phyloP scores from a whole-genome alignment of 2,329 filamentous ascomycete genomes.

The Curvularia lunata region DNA sequence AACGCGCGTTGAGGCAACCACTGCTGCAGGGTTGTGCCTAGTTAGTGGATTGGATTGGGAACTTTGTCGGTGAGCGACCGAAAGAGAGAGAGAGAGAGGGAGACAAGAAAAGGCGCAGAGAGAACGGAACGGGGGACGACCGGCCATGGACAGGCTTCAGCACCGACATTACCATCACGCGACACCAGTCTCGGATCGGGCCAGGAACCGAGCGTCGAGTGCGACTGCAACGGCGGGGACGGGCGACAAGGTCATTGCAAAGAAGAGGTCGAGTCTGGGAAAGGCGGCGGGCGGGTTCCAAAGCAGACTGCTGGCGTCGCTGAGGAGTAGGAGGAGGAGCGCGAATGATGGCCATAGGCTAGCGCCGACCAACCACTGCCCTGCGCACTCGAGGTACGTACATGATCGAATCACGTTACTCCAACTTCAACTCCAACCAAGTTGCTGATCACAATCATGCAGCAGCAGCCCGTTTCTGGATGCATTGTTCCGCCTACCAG shows the following conservation, averaged over 20 bases:
- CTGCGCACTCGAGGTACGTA: constrained; percentile 31
- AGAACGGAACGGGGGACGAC: not conserved
- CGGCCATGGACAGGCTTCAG: constrained; percentile 36
- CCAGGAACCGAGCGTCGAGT: constrained; percentile 21
- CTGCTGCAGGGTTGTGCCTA: constrained; percentile 8
- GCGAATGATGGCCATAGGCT: constrained; percentile 23
- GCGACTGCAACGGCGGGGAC: constrained; percentile 10
- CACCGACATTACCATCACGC: constrained; percentile 17
- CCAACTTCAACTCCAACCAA: not conserved
- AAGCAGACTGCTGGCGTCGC: constrained; percentile 41
- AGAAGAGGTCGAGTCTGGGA: constrained; percentile 42
- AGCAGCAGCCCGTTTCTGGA: constrained; percentile 38
- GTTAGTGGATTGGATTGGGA: not conserved
- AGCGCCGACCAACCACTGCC: constrained; percentile 18
- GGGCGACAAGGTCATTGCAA: constrained; percentile 26
- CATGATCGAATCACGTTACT: not conserved
- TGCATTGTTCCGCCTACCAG: constrained; percentile 42
- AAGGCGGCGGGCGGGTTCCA: constrained; percentile 43
- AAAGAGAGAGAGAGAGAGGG: not conserved
- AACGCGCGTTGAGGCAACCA: constrained; percentile 18
- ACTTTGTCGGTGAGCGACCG: not conserved
- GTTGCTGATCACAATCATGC: constrained; percentile 11
- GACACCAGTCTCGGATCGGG: constrained; percentile 22
- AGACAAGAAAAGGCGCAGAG: not conserved
- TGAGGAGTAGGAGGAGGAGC: constrained; percentile 37